Percentiles rank a stretch among this genome's conserved stretches.
Evolutionary conservation across 495 filamentous ascomycete genomes (phyloP).

Genomic region (Lindgomyces ingoldianus): DNA sequence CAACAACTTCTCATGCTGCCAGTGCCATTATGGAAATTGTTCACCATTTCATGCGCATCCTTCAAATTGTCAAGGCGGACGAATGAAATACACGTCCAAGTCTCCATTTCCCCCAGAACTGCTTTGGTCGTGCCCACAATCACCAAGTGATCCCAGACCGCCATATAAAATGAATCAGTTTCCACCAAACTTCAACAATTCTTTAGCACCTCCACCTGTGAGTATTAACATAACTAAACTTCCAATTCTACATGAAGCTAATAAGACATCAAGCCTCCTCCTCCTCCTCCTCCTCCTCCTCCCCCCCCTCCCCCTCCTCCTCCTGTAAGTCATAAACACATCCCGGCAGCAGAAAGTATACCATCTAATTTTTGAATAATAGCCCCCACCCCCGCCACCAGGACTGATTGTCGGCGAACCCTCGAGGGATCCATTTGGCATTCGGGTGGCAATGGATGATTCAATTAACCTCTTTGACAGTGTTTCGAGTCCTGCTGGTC

Average conservation of each 20-base stretch:
- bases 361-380: background rate
- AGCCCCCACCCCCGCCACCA: constrained; percentile 23
- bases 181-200: background rate
- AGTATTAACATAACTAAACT: background rate
- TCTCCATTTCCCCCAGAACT: background rate
- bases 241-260: background rate
- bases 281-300: constrained; percentile 9
- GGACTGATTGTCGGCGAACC: too few species aligned
- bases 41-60: too few species aligned
- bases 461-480: background rate
- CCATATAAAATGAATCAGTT: background rate
- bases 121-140: background rate
- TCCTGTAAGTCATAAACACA: too few species aligned
- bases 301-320: constrained; percentile 20
- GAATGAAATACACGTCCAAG: background rate
- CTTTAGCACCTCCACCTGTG: background rate
- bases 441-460: background rate
- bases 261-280: constrained; percentile 9
- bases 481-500: constrained; percentile 9
- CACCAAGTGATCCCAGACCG: background rate
- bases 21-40: too few species aligned
- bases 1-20: too few species aligned
- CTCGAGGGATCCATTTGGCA: background rate
- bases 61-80: background rate
- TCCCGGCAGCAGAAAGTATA: too few species aligned